Percentiles rank a stretch among this genome's conserved stretches.
These are phyloP conservation scores for Yarrowia sp. DNA, from an alignment of 805 yeast genomes.

Conservation along the genomic window DNA sequence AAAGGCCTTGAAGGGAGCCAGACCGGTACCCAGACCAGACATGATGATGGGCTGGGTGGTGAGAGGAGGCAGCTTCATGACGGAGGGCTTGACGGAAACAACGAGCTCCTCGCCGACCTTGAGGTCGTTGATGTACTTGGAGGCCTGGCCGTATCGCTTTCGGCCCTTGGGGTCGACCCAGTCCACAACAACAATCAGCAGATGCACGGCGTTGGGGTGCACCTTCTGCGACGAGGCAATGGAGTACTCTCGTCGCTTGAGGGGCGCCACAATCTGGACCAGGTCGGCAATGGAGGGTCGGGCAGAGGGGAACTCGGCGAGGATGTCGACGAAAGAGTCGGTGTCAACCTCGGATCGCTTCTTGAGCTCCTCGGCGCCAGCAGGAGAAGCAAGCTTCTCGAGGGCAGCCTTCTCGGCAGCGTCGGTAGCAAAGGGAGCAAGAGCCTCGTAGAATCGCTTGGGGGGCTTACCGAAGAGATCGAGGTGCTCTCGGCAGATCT, in stretches of 20 bases:
- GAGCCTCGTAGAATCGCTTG: slow-evolving; percentile 84
- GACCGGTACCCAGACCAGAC: slow-evolving; percentile 97
- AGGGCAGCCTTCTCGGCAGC: slow-evolving; percentile 62
- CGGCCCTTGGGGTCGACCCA: slow-evolving; percentile 88
- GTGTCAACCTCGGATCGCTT: slow-evolving; percentile 80
- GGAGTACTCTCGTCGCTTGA: slow-evolving; percentile 96
- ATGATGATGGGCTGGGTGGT: slow-evolving; percentile 87
- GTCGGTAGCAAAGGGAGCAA: slow-evolving; percentile 70
- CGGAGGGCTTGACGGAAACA: slow-evolving; percentile 94
- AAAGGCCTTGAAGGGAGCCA: slow-evolving; percentile 97
- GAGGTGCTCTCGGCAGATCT: slow-evolving; percentile 72
- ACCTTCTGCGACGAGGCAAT: slow-evolving; percentile 93
- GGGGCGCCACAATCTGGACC: slow-evolving; percentile 70
- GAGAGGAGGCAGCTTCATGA: slow-evolving; percentile 89
- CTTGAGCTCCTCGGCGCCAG: slow-evolving; percentile 83
- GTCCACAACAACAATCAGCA: slow-evolving; percentile 91
- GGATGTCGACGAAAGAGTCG: slow-evolving; percentile 74
- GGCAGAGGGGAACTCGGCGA: slow-evolving; percentile 76
- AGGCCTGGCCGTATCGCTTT: slow-evolving; percentile 89
- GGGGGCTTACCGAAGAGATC: slow-evolving; percentile 95
- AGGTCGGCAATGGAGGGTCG: slow-evolving; percentile 72
- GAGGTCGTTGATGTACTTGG: slow-evolving; percentile 82
- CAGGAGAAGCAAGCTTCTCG: slow-evolving; percentile 64
- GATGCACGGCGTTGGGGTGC: slow-evolving; percentile 87
- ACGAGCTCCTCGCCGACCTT: slow-evolving; percentile 78